Evolutionary conservation across 2,329 filamentous ascomycete genomes (phyloP).

Genomic region (Clarireedia hainanense): DNA sequence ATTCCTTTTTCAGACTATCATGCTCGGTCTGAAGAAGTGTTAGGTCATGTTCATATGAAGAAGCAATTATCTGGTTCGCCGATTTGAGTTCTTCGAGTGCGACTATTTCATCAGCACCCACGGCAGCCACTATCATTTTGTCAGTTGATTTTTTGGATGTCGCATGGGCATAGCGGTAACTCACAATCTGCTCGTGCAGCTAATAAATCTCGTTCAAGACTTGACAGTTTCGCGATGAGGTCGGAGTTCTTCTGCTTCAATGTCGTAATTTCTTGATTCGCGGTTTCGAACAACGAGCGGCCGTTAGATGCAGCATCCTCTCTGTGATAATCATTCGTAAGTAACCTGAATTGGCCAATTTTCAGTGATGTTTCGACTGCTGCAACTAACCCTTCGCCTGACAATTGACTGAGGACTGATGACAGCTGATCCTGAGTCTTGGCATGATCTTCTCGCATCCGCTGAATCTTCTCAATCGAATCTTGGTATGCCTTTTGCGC

Average conservation of each 20-base stretch:
- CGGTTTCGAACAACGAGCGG: conserved; percentile 39
- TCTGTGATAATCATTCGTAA: conserved; percentile 42
- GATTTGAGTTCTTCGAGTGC: conserved; percentile 51
- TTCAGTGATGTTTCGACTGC: conserved; percentile 30
- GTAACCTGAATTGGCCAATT: conserved; percentile 31
- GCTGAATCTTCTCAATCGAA: conserved; percentile 47
- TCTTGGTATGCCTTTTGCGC: conserved; percentile 41
- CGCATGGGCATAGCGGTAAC: conserved; percentile 21
- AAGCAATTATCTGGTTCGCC: conserved; percentile 50
- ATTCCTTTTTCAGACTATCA: conserved; percentile 41
- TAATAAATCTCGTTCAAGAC: conserved; percentile 48
- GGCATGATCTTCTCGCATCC: conserved; percentile 50
- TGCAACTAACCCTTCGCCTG: conserved; percentile 47
- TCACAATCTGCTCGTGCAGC: conserved; percentile 44
- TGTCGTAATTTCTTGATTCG: conserved; percentile 40
- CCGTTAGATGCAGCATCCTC: conserved; percentile 45
- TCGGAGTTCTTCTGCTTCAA: conserved; percentile 40
- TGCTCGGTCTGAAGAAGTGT: conserved; percentile 46
- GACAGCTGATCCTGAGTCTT: conserved; percentile 51
- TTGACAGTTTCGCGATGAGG: conserved; percentile 37
- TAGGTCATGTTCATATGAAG: conserved; percentile 51
- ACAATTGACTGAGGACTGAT: conserved; percentile 40
- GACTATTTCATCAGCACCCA: conserved; percentile 45
- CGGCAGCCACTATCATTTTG: conserved; percentile 38
- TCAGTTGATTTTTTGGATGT: conserved; percentile 14